These are phyloP conservation scores for Pseudogymnoascus pannorum DNA, from an alignment of 2,329 filamentous ascomycete genomes.

Conservation along the genomic window DNA sequence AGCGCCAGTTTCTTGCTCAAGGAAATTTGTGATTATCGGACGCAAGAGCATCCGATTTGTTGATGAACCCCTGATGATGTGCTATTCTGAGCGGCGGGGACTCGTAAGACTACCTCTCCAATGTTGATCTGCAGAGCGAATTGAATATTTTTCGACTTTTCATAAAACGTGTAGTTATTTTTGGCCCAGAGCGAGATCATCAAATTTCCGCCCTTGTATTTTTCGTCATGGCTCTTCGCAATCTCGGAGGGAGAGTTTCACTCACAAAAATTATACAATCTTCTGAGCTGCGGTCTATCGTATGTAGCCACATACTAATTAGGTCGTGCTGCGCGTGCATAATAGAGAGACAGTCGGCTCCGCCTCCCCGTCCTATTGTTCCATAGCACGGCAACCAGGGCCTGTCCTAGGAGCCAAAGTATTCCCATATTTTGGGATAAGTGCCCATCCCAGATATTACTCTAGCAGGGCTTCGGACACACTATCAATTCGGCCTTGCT, in stretches of 20 bases:
- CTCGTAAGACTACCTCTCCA: background rate
- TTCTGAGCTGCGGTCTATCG: background rate
- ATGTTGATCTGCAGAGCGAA: background rate
- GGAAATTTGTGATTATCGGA: conserved; percentile 4
- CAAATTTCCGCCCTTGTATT: background rate
- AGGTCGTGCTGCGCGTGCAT: background rate
- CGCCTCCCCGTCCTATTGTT: background rate
- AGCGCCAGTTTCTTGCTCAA: background rate
- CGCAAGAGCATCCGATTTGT: background rate
- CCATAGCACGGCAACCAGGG: background rate
- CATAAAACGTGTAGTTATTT: conserved; percentile 4
- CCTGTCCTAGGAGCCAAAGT: background rate
- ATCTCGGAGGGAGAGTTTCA: background rate
- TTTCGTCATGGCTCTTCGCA: background rate
- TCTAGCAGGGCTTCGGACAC: conserved; percentile 3
- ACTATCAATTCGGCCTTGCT: conserved; percentile 7
- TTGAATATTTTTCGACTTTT: conserved; percentile 1
- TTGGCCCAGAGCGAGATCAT: background rate
- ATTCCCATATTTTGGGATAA: conserved; percentile 2
- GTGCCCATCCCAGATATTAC: background rate
- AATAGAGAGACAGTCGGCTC: background rate
- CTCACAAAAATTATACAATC: background rate
- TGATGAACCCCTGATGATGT: background rate
- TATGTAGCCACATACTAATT: background rate
- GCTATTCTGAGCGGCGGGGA: conserved; percentile 6